Conservation (phyloP, 2,329 filamentous ascomycete species). For the Domatiomyces globalis region DNA sequence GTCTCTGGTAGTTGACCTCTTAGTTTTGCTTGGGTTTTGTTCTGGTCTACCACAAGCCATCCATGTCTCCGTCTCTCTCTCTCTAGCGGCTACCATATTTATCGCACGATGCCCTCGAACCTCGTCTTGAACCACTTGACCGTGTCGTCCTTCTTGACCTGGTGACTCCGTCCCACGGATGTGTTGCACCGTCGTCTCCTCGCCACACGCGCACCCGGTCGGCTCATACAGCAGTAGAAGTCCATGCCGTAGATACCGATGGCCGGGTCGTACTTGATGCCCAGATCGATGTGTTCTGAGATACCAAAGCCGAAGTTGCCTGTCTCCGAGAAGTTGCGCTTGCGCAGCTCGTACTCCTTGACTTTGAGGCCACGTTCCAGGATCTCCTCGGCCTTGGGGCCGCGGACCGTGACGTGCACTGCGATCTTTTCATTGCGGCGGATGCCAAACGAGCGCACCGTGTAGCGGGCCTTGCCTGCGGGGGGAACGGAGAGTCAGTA, state of each 20-base stretch:
- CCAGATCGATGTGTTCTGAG: slow-evolving; percentile 99
- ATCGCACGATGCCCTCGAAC: slow-evolving; percentile 98
- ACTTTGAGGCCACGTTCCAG: slow-evolving; percentile 99
- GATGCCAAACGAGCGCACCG: slow-evolving; percentile 99
- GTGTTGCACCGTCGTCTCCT: slow-evolving; percentile 84
- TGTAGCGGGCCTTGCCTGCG: slow-evolving; percentile 97
- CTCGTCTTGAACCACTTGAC: slow-evolving; percentile 95
- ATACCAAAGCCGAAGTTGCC: slow-evolving; percentile 99
- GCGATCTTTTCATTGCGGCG: slow-evolving; percentile 99
- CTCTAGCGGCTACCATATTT: slow-evolving; percentile 30
- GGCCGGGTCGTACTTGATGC: slow-evolving; percentile 98
- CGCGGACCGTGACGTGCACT: slow-evolving; percentile 98
- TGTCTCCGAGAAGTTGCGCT: slow-evolving; percentile 99
- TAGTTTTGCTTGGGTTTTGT: neutral
- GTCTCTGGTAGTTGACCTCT: too few species aligned
- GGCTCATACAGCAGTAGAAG: slow-evolving; percentile 99
- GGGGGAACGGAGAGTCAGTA: slow-evolving; percentile 4
- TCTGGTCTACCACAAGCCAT: neutral
- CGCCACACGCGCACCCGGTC: slow-evolving; percentile 93
- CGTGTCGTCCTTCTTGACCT: slow-evolving; percentile 88
- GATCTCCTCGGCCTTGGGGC: slow-evolving; percentile 98
- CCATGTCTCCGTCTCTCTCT: neutral
- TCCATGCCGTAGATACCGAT: slow-evolving; percentile 99
- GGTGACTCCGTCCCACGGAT: slow-evolving; percentile 74
- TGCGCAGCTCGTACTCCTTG: slow-evolving; percentile 99